A percentile compares a stretch with the other conserved stretches of the same genome.
Evolutionary conservation across 192 early-diverging fungal species (phyloP).

Genomic region (Backusella macrospora): DNA sequence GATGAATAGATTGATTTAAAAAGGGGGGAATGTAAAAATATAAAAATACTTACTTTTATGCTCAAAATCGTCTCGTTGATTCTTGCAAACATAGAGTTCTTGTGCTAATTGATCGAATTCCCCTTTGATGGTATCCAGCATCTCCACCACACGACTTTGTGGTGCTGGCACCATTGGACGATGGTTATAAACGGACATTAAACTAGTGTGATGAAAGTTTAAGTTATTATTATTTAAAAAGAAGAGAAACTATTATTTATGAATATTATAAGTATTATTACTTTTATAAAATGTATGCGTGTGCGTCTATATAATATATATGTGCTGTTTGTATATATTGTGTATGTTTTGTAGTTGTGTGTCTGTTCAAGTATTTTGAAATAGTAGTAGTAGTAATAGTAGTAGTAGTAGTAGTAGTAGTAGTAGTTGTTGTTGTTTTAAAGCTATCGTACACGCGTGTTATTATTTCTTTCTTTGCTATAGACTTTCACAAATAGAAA

Average conservation of each 20-base stretch:
- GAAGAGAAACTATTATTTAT: background rate
- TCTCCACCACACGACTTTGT: constrained; percentile 67
- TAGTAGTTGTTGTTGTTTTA: background rate
- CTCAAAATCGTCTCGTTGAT: constrained; percentile 85
- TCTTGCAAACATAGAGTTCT: constrained; percentile 70
- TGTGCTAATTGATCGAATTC: constrained; percentile 81
- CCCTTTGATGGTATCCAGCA: constrained; percentile 74
- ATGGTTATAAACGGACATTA: constrained; percentile 68
- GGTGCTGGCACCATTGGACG: constrained; percentile 75
- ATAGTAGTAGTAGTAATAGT: background rate
- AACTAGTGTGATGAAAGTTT: constrained; percentile 6
- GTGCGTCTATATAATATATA: background rate
- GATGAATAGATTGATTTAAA: constrained; percentile 18
- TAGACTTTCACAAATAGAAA: background rate
- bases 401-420: background rate
- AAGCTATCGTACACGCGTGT: constrained; percentile 6
- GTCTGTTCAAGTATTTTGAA: too few species aligned
- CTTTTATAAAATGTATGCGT: background rate
- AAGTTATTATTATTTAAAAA: background rate
- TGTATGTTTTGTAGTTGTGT: background rate
- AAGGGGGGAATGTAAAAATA: background rate
- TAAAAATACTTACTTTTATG: constrained; percentile 70
- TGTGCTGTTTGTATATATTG: background rate
- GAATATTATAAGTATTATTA: background rate
- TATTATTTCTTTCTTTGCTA: background rate